These are phyloP conservation scores for Allomyces arbusculus DNA, from an alignment of 192 early-diverging fungal genomes.

Conservation along the genomic window DNA sequence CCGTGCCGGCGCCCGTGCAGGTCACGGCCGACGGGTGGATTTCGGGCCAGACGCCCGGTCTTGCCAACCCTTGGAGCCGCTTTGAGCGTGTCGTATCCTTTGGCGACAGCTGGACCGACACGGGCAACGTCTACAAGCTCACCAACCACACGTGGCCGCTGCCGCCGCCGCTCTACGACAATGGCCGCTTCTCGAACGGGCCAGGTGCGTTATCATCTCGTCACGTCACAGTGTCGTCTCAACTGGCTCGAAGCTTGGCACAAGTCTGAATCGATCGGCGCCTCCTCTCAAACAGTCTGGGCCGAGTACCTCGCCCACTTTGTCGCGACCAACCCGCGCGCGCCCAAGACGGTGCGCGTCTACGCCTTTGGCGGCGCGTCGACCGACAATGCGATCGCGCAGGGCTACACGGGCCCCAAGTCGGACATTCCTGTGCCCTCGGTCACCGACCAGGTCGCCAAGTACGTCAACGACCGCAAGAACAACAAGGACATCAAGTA, in stretches of 20 bases:
- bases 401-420: neutral
- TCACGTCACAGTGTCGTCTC: no score
- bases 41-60: no score
- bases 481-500: neutral
- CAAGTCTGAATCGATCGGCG: no score
- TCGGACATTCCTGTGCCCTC: neutral
- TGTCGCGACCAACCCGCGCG: neutral
- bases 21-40: no score
- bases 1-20: no score
- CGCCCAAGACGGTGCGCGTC: neutral
- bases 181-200: slow-evolving; percentile 11
- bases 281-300: slow-evolving; percentile 1
- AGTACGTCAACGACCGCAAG: neutral
- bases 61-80: no score
- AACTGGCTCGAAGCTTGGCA: no score
- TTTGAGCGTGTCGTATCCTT: slow-evolving; percentile 5
- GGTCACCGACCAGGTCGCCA: neutral
- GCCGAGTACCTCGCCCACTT: slow-evolving; percentile 1
- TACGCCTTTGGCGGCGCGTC: slow-evolving; percentile 7
- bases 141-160: slow-evolving; percentile 6
- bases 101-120: slow-evolving; percentile 9
- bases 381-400: neutral
- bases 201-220: neutral
- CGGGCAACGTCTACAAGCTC: slow-evolving; percentile 6
- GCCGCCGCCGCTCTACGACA: slow-evolving; percentile 1